These are phyloP conservation scores for Caryopteris hybrid DNA, from an alignment of 305 asterid species.

Conservation along the genomic window DNA sequence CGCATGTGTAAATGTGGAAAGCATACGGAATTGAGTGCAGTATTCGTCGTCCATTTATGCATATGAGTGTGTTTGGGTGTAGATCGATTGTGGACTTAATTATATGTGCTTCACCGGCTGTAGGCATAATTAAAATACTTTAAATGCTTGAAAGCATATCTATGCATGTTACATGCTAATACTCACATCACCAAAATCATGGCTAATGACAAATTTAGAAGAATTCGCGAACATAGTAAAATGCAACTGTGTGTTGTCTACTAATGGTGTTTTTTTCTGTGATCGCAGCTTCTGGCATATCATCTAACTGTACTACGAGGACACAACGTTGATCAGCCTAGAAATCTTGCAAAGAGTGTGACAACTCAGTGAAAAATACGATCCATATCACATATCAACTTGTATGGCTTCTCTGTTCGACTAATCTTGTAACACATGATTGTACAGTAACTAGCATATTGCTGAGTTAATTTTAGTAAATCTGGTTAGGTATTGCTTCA, in stretches of 20 bases:
- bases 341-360: conserved; percentile 80
- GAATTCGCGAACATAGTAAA: too few relatives aligned
- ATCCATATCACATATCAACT: not conserved
- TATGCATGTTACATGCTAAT: too few relatives aligned
- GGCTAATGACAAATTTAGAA: too few relatives aligned
- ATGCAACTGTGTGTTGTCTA: not conserved
- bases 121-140: too few relatives aligned
- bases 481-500: not conserved
- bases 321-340: conserved; percentile 74
- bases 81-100: too few relatives aligned
- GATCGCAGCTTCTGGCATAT: conserved; percentile 64
- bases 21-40: too few relatives aligned
- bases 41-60: too few relatives aligned
- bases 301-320: conserved; percentile 73
- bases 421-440: not conserved
- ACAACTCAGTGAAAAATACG: conserved; percentile 46
- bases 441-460: conserved; percentile 13
- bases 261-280: too few relatives aligned
- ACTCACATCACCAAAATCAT: too few relatives aligned
- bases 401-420: not conserved
- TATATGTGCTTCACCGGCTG: too few relatives aligned
- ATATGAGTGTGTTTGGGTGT: not conserved
- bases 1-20: too few relatives aligned
- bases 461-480: not conserved
- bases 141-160: too few relatives aligned